Evolutionary conservation across 1,139 yeast species (phyloP).

Genomic region (Saccharomycopsis hybrid): DNA sequence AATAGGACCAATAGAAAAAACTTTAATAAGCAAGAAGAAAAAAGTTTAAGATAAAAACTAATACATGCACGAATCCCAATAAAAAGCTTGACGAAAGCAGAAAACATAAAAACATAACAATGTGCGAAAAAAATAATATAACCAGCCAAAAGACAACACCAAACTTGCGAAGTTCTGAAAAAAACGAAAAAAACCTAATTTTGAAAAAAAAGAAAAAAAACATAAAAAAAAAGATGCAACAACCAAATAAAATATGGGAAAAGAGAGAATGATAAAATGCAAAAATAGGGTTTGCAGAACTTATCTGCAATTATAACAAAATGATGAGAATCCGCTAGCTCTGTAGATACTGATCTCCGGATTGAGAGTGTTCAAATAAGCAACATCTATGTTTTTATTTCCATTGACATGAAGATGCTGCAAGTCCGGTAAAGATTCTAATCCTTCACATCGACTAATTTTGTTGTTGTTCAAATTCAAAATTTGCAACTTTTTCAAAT

Average conservation of each 20-base stretch:
- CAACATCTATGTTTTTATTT: constrained; percentile 10
- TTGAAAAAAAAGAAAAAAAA: too few relatives aligned
- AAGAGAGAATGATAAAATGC: too few relatives aligned
- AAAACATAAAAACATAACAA: too few relatives aligned
- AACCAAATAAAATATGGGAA: background rate
- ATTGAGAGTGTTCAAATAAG: constrained; percentile 8
- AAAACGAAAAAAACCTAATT: too few relatives aligned
- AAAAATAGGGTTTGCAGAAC: background rate
- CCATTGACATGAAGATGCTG: constrained; percentile 14
- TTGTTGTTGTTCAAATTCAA: constrained; percentile 15
- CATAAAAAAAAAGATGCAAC: background rate
- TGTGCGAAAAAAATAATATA: too few relatives aligned
- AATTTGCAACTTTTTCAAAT: constrained; percentile 4
- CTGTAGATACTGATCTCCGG: constrained; percentile 11
- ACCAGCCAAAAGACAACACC: too few relatives aligned
- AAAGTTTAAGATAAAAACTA: too few relatives aligned
- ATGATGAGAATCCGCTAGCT: constrained; percentile 13
- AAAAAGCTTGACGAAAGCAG: too few relatives aligned
- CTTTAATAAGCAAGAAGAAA: too few relatives aligned
- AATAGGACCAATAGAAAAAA: too few relatives aligned
- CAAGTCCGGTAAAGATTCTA: constrained; percentile 5
- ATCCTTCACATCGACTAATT: constrained; percentile 9
- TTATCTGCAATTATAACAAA: constrained; percentile 11
- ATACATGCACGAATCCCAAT: too few relatives aligned
- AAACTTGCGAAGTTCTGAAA: too few relatives aligned